These are phyloP conservation scores for Penicillium turbatum DNA, from an alignment of 495 filamentous ascomycete species.

Conservation along the genomic window DNA sequence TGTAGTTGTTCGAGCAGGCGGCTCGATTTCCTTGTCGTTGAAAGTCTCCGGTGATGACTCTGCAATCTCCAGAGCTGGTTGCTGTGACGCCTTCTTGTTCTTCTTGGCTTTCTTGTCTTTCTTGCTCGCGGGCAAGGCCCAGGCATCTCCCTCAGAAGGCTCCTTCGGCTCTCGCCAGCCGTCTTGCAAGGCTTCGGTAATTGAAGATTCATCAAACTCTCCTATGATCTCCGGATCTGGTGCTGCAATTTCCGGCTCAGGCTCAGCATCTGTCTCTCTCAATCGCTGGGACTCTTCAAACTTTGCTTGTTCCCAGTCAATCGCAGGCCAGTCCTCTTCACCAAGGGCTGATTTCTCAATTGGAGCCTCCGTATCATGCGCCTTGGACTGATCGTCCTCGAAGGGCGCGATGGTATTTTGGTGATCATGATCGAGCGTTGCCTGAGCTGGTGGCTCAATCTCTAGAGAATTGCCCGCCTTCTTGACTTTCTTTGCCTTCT, in stretches of 20 bases:
- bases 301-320: slow-evolving; percentile 36
- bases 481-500: slow-evolving; percentile 26
- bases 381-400: slow-evolving; percentile 5
- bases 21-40: slow-evolving; percentile 16
- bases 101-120: slow-evolving; percentile 33
- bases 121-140: slow-evolving; percentile 18
- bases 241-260: slow-evolving; percentile 20
- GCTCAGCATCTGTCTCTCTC: slow-evolving; percentile 22
- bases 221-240: slow-evolving; percentile 29
- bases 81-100: slow-evolving; percentile 25
- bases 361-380: slow-evolving; percentile 11
- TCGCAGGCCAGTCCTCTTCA: slow-evolving; percentile 35
- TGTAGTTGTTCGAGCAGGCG: slow-evolving; percentile 19
- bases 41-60: slow-evolving; percentile 4
- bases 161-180: slow-evolving; percentile 8
- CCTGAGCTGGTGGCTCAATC: neutral
- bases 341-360: slow-evolving; percentile 15
- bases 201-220: slow-evolving; percentile 31
- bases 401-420: slow-evolving; percentile 1
- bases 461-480: slow-evolving; percentile 11
- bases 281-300: slow-evolving; percentile 24
- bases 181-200: slow-evolving; percentile 26
- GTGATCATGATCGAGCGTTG: slow-evolving; percentile 1
- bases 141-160: slow-evolving; percentile 11
- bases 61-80: slow-evolving; percentile 8